These are phyloP conservation scores for Neopestalotiopsis sp. DNA, from an alignment of 2,329 filamentous ascomycete genomes.

Conservation along the genomic window DNA sequence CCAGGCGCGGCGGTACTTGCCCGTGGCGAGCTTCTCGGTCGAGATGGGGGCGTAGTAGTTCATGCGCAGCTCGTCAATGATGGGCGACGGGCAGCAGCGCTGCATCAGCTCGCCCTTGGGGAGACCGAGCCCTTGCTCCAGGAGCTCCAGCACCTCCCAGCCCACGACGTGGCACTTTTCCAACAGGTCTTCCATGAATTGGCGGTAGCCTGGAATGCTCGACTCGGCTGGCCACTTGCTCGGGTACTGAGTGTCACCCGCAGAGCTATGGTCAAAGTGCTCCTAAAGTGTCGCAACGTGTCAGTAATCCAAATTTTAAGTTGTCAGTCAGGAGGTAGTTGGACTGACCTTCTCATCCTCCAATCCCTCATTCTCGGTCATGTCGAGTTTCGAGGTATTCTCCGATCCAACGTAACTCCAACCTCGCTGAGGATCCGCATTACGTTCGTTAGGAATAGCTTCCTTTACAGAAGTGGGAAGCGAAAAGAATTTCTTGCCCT, in stretches of 20 bases:
- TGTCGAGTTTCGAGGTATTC: slow-evolving; percentile 5
- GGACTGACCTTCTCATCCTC: neutral
- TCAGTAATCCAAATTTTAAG: neutral
- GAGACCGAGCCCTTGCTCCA: slow-evolving; percentile 2
- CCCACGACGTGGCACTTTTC: neutral
- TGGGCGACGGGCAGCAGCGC: neutral
- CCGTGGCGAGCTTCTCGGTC: slow-evolving; percentile 8
- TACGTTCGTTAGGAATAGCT: slow-evolving; percentile 1
- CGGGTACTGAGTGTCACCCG: slow-evolving; percentile 5
- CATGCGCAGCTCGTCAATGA: slow-evolving; percentile 9
- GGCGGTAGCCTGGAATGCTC: slow-evolving; percentile 6
- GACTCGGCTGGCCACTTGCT: slow-evolving; percentile 8
- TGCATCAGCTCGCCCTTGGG: slow-evolving; percentile 5
- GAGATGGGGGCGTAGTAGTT: slow-evolving; percentile 17
- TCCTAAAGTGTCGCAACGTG: neutral
- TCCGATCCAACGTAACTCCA: slow-evolving; percentile 6
- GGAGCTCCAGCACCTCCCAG: slow-evolving; percentile 5
- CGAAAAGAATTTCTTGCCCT: slow-evolving; percentile 6
- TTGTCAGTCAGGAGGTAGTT: neutral
- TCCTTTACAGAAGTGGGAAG: slow-evolving; percentile 3
- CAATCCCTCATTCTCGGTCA: slow-evolving; percentile 1
- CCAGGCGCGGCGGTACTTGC: slow-evolving; percentile 16
- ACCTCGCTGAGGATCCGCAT: slow-evolving; percentile 4
- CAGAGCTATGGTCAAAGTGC: slow-evolving; percentile 5
- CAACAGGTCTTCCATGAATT: slow-evolving; percentile 3